These are phyloP conservation scores for Schizosaccharomyces osmophilus DNA, from an alignment of 805 yeast genomes.

Conservation along the genomic window DNA sequence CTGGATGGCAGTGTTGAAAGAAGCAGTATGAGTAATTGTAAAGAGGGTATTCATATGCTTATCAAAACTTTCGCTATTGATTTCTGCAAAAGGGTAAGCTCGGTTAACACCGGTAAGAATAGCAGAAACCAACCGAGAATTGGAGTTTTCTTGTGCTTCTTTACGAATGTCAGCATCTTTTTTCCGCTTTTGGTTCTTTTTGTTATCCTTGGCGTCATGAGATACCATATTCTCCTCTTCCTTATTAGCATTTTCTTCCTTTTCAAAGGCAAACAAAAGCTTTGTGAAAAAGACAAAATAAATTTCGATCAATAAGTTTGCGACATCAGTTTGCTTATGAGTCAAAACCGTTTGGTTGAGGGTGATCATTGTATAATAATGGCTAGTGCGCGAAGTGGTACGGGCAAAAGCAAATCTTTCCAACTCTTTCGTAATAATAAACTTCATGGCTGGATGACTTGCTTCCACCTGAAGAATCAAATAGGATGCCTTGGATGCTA, in stretches of 20 bases:
- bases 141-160: conserved; percentile 22
- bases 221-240: conserved; percentile 17
- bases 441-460: conserved; percentile 88
- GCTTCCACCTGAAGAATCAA: conserved; percentile 58
- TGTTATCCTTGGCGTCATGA: conserved; percentile 20
- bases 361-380: conserved; percentile 69
- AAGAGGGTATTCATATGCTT: conserved; percentile 64
- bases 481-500: conserved; percentile 69
- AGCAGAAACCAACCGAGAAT: conserved; percentile 66
- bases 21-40: conserved; percentile 77
- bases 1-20: conserved; percentile 82
- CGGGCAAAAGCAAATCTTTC: conserved; percentile 57
- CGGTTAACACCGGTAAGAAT: conserved; percentile 84
- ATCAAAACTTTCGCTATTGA: conserved; percentile 39
- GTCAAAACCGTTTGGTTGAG: conserved; percentile 81
- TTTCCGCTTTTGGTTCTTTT: conserved; percentile 19
- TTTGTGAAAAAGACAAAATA: conserved; percentile 75
- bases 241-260: conserved; percentile 15
- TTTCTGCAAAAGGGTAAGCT: conserved; percentile 73
- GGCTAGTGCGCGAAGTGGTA: conserved; percentile 32
- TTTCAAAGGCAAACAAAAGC: conserved; percentile 43
- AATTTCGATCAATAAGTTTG: conserved; percentile 59
- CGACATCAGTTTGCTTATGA: conserved; percentile 49
- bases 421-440: conserved; percentile 51
- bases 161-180: conserved; percentile 16